Evolutionary conservation across 495 filamentous ascomycete genomes (phyloP), one percentile per base, ranked within the genome.

Genomic region (Xylaria bambusicola): DNA sequence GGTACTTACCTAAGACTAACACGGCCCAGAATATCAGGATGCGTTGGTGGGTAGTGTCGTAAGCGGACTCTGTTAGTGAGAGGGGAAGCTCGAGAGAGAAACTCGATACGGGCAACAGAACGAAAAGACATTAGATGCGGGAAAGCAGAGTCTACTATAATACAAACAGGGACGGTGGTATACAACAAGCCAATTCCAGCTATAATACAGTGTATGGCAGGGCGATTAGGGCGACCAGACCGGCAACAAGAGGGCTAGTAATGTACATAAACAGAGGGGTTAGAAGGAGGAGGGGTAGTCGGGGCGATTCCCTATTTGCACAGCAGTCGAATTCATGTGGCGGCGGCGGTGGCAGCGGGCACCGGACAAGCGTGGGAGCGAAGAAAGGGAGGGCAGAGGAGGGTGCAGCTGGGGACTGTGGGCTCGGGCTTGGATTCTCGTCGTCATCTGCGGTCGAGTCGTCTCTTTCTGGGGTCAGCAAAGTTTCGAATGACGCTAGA

Each of bases 81-180:
- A 48, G 60, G 60, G 59, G 66, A 66, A 62, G 58, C 31, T 60
- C 63, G 68, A 60, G 68, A 59, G 36, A 64, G 13, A 50, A 42
- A 62, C 56, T 66, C 61, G 66, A 66, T 47, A 47, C 66, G 68
- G 44, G 54, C 54, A 49, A 63, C 53, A 41, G 68, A 64, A 29
- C 66, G 63, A 12, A 65, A 36, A 62, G 68, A 56, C 44, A 63
- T 56, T 27, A 53, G 57, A 38, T 15, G 31, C 57, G 36, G 26
- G 38, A 58, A 26, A 36, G 56, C 31, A 51, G 0, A 24, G 55
- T 51, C 56, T 51, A 51, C 8, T 54, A 41, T 58, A 31, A 48
- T 29, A 50, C 46, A 49, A 51, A 24, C 18, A 51, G 36, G n/a
- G 38, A 26, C 12, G 5, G 13, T 7, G 23, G 29, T 17, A 53